Percentiles rank a stretch among this genome's conserved stretches.
These are phyloP conservation scores for Papiliotrema terrestris DNA, from an alignment of 1,284 basidiomycete genomes.

Conservation along the genomic window DNA sequence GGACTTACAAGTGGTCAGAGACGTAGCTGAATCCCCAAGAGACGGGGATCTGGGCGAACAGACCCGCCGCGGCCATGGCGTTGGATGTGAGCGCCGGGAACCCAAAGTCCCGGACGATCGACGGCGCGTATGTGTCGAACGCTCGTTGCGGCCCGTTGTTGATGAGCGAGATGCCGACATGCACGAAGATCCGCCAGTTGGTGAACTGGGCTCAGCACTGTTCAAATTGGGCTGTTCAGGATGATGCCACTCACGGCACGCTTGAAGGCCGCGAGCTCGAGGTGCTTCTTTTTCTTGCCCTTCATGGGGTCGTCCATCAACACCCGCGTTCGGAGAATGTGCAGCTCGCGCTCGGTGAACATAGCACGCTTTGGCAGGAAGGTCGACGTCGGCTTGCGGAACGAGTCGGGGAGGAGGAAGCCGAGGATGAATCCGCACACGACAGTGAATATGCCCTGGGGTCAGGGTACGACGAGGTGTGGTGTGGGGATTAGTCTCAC, in stretches of 20 bases:
- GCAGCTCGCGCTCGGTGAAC: slow-evolving; percentile 33
- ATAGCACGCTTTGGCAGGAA: slow-evolving; percentile 23
- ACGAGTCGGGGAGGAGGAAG: slow-evolving; percentile 30
- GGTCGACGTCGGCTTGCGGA: slow-evolving; percentile 16
- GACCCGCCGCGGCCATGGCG: slow-evolving; percentile 31
- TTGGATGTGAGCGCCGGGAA: slow-evolving; percentile 26
- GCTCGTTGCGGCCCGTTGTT: slow-evolving; percentile 33
- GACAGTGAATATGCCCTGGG: slow-evolving; percentile 19
- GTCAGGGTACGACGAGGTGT: no score
- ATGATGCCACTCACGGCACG: slow-evolving; percentile 8
- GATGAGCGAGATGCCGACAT: slow-evolving; percentile 31
- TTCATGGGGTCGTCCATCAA: slow-evolving; percentile 36
- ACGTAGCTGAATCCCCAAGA: slow-evolving; percentile 25
- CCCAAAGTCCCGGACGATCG: slow-evolving; percentile 34
- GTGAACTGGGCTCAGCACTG: slow-evolving; percentile 32
- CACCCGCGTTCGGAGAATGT: slow-evolving; percentile 34
- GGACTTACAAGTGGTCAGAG: slow-evolving; percentile 24
- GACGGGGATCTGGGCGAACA: slow-evolving; percentile 34
- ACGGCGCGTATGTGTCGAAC: slow-evolving; percentile 34
- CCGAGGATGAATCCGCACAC: slow-evolving; percentile 27
- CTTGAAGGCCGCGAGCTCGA: slow-evolving; percentile 21
- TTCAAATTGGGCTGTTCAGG: no score
- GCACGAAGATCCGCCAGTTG: slow-evolving; percentile 30
- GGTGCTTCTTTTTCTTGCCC: slow-evolving; percentile 30
- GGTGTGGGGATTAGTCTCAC: slow-evolving; percentile 4